Evolutionary conservation across 805 yeast species (phyloP).

Genomic region (Pichia rugopelliculosa): DNA sequence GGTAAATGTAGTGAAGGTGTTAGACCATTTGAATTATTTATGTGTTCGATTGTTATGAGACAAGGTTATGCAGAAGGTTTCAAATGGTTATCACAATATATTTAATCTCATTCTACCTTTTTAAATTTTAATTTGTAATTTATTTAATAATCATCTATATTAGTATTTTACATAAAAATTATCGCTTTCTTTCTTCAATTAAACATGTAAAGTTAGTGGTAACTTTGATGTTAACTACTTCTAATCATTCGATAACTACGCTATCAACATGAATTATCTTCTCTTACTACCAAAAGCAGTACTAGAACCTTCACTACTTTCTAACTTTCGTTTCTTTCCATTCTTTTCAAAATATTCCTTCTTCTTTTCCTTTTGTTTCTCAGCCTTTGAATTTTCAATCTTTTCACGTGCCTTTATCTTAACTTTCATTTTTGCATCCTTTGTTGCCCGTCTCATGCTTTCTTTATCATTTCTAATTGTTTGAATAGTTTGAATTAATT

Average conservation of each 20-base stretch:
- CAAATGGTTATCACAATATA: constrained; percentile 96
- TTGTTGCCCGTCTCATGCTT: constrained; percentile 63
- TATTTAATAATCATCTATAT: not conserved
- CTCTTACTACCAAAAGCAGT: constrained; percentile 25
- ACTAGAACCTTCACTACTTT: constrained; percentile 20
- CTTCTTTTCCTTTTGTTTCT: constrained; percentile 77
- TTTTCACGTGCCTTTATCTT: constrained; percentile 71
- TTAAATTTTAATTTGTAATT: not conserved
- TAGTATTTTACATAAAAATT: not conserved
- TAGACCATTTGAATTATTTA: constrained; percentile 92
- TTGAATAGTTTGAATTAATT: constrained; percentile 77
- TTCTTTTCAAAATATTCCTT: constrained; percentile 74
- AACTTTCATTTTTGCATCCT: constrained; percentile 67
- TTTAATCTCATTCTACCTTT: constrained; percentile 34
- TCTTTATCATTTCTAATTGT: constrained; percentile 85
- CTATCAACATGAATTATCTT: constrained; percentile 5
- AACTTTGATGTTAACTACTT: too few species aligned
- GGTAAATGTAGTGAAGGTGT: constrained; percentile 55
- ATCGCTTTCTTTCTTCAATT: not conserved
- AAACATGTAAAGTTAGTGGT: not conserved
- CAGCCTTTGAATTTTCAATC: constrained; percentile 58
- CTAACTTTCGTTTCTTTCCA: constrained; percentile 53
- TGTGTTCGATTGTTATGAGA: constrained; percentile 98
- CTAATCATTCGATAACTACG: too few species aligned
- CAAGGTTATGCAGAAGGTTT: constrained; percentile 98